Base-by-base conservation (phyloP, 2,329 filamentous ascomycete genomes). In the Aciculosporium take region DNA sequence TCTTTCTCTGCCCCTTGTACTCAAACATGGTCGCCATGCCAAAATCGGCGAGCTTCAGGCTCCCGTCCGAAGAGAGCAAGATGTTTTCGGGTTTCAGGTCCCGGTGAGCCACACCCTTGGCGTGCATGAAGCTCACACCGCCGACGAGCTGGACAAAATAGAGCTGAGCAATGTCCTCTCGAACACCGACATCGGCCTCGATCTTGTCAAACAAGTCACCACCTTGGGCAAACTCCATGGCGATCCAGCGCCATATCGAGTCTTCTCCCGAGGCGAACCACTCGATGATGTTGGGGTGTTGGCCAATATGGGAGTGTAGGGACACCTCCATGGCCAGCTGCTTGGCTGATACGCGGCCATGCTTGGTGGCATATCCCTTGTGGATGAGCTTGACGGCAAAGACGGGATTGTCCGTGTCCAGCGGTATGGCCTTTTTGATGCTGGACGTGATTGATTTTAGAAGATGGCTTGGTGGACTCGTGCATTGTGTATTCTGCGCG, bases 191-290 rank as follows among this genome's bases (percentile, higher is more conserved):
- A 60, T 98, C 91, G 15, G 91, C 88, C 64, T 98, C 93, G 52
- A 98, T 96, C 68, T 98, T 98, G 76, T 98, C 91, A 60, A 98
- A 98, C 7, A 98, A 71, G 58, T 98, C 91, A 9, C 91, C 91
- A 32, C 91, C 91, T 53, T 93, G 85, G 35, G 91, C 91, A 51
- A 85, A 81, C 62, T 98, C 91, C 87, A 98, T 95, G 30, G 88
- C 89, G 52, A 98, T 94, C 91, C 91, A 98, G 51, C 84, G 77
- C 89, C 91, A 98, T 15, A 80, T 65, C 0, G 70, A 55, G 57
- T 98, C 88, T 59, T 95, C 85, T 41, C 87, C 89, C 2, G 81
- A 83, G 32, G 82, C 80, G 52, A 93, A 87, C 72, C 86, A 95
- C 56, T 86, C 81, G 53, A 98, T 95, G 49, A 98, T 82, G 60